Evolutionary conservation across 139 green algal genomes (phyloP).

Genomic region (Micractinium conductrix): DNA sequence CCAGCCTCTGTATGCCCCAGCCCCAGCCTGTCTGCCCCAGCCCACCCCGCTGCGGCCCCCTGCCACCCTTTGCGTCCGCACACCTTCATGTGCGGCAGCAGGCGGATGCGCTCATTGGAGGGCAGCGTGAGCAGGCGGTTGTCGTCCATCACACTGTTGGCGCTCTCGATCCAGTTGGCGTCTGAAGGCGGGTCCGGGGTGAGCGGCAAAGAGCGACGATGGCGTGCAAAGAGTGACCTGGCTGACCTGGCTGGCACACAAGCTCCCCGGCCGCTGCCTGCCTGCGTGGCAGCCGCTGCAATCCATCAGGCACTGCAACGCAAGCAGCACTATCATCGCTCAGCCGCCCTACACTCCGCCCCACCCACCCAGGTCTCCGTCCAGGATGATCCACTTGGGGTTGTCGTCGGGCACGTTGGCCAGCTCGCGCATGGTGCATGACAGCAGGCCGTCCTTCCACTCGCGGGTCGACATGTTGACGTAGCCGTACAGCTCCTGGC

Average conservation of each 20-base stretch:
- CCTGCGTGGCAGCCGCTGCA: too few species aligned
- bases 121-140: constrained; percentile 92
- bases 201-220: not conserved
- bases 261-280: too few species aligned
- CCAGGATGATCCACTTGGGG: constrained; percentile 95
- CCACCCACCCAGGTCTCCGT: constrained; percentile 82
- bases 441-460: constrained; percentile 93
- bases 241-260: too few species aligned
- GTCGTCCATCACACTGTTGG: constrained; percentile 87
- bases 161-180: constrained; percentile 83
- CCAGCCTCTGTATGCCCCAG: not conserved
- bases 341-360: not conserved
- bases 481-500: constrained; percentile 86
- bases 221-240: too few species aligned
- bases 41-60: not conserved
- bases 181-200: constrained; percentile 35
- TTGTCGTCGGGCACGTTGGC: constrained; percentile 80
- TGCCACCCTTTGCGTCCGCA: not conserved
- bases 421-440: constrained; percentile 89
- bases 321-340: not conserved
- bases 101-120: constrained; percentile 90
- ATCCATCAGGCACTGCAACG: too few species aligned
- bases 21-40: not conserved
- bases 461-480: constrained; percentile 84
- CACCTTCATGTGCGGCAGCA: constrained; percentile 82